Evolutionary conservation across 768 basidiomycete genomes (phyloP).

Genomic region (Leccinum rimulosum): DNA sequence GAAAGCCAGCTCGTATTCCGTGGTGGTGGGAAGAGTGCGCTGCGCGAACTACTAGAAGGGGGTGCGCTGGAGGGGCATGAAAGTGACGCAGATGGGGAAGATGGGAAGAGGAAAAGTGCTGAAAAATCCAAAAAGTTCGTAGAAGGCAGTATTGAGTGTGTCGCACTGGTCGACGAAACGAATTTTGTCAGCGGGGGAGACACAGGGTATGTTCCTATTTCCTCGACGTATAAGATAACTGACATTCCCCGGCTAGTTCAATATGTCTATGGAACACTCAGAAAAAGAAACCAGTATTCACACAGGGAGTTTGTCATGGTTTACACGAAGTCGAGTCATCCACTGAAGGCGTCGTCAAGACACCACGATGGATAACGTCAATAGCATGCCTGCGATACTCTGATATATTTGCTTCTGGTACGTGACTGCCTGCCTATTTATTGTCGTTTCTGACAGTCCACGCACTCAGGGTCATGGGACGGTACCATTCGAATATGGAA

Average conservation of each 20-base stretch:
- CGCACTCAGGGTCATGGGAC: slow-evolving; percentile 83
- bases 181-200: slow-evolving; percentile 94
- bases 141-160: slow-evolving; percentile 90
- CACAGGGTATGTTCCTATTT: slow-evolving; percentile 66
- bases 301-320: slow-evolving; percentile 84
- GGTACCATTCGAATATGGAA: slow-evolving; percentile 90
- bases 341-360: slow-evolving; percentile 69
- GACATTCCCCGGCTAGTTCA: slow-evolving; percentile 42
- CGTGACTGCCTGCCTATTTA: slow-evolving; percentile 13
- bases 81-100: slow-evolving; percentile 45
- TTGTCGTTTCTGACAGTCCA: slow-evolving; percentile 2
- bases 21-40: slow-evolving; percentile 84
- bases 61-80: slow-evolving; percentile 57
- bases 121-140: slow-evolving; percentile 47
- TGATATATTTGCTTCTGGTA: slow-evolving; percentile 88
- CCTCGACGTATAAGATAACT: not conserved
- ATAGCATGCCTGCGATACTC: slow-evolving; percentile 83
- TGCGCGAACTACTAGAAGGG: slow-evolving; percentile 80
- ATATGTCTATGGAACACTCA: slow-evolving; percentile 87
- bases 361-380: slow-evolving; percentile 90
- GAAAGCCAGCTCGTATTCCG: slow-evolving; percentile 95
- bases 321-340: slow-evolving; percentile 67
- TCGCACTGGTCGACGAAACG: slow-evolving; percentile 93
- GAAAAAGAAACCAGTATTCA: slow-evolving; percentile 95
- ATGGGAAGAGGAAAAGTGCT: slow-evolving; percentile 30